Evolutionary conservation across 208 protist genomes (phyloP), one percentile per base, ranked within the genome.

Genomic region (Zelonia costaricensis): DNA sequence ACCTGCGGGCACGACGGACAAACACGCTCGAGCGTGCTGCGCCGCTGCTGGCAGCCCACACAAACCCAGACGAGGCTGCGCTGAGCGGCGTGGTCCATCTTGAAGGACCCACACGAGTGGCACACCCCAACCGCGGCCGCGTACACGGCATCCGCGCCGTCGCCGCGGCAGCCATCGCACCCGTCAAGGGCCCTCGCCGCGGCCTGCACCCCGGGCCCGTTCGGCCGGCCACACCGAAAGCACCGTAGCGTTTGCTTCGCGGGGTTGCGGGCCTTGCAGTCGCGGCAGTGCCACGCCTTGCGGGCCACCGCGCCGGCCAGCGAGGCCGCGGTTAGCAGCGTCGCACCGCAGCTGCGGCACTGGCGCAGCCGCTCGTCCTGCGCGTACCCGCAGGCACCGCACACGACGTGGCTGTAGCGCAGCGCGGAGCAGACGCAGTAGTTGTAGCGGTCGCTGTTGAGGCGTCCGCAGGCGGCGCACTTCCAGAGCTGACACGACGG

Each of bases 371-470:
- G 86, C 75, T 96, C 87, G 40, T 93, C 85, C 61, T 96, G 91
- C 6, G 64, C 78, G 70, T 92, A 84, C 15, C 73, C 64, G 60
- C 91, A 96, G 13, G 49, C 31, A 25, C 44, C 55, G 43, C 91
- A 96, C 20, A 83, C 20, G 23, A 93, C 76, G 47, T 92, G 78
- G 13, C 83, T 74, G 63, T 86, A 84, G 16, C 86, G 86, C 61
- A 96, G 68, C 9, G 82, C 71, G 25, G 91, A 91, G 78, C 91
- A 96, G 52, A 86, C 40, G 62, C 91, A 96, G 76, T 94, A 96
- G 69, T 89, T 94, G 72, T 86, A 93, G 45, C 91, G 80, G 68
- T 93, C 87, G 68, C 85, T 96, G 69, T 96, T 96, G 28, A 83
- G 60, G 15, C 87, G 77, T 3, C 85, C 87, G 57, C 91, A 96